Evolutionary conservation across 1,284 basidiomycete genomes (phyloP).

Genomic region (Porogramme epimiltina): DNA sequence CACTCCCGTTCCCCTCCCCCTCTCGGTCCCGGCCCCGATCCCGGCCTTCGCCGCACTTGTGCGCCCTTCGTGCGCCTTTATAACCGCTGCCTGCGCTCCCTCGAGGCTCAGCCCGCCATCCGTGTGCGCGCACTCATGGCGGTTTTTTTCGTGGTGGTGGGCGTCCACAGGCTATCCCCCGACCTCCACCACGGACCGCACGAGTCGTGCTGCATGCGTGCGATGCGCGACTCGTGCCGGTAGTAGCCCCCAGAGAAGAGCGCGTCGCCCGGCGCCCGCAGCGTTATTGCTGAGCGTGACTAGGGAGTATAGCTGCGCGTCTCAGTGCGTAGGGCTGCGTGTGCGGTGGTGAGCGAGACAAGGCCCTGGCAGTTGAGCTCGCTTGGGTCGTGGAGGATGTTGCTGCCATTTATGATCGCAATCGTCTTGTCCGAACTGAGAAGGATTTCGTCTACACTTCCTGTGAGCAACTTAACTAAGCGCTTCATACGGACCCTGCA

Average conservation of each 20-base stretch:
- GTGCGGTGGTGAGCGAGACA: constrained; percentile 34
- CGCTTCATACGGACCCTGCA: background rate
- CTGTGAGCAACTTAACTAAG: constrained; percentile 5
- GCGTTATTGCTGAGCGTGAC: background rate
- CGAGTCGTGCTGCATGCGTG: constrained; percentile 40
- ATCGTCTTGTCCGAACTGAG: constrained; percentile 95
- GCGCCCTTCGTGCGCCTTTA: too few species aligned
- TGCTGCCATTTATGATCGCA: constrained; percentile 95
- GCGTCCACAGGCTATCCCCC: background rate
- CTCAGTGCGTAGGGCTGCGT: background rate
- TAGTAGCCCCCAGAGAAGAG: constrained; percentile 43
- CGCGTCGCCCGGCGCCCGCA: constrained; percentile 8
- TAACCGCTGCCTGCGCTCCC: too few species aligned
- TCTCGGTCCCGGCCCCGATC: too few species aligned
- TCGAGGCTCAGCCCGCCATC: too few species aligned
- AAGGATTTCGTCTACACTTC: constrained; percentile 84
- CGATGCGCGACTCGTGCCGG: constrained; percentile 40
- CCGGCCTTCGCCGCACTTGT: too few species aligned
- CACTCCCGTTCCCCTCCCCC: too few species aligned
- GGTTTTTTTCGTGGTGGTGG: too few species aligned
- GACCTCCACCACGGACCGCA: constrained; percentile 24
- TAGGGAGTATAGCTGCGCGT: background rate
- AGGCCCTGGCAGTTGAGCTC: constrained; percentile 90
- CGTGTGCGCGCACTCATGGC: too few species aligned
- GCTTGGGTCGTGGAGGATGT: constrained; percentile 90